Evolutionary conservation across 495 filamentous ascomycete genomes (phyloP).

Genomic region (Penicillium ochrochloron): DNA sequence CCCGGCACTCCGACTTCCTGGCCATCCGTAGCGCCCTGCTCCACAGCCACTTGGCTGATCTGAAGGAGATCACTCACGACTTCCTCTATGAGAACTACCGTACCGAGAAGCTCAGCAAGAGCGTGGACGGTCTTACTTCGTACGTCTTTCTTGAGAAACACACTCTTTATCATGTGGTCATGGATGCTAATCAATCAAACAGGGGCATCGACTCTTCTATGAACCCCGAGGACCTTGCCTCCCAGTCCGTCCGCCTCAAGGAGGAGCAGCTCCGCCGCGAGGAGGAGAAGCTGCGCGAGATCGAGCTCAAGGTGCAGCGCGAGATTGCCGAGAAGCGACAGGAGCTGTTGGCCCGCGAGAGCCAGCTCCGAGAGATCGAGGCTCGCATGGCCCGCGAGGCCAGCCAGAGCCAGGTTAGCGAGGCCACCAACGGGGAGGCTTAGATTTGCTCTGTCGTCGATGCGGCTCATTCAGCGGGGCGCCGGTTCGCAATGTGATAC

Average conservation of each 20-base stretch:
- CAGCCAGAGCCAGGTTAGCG: slow-evolving; percentile 49
- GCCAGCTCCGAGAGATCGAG: slow-evolving; percentile 95
- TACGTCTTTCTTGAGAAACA: slow-evolving; percentile 55
- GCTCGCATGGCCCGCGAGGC: slow-evolving; percentile 75
- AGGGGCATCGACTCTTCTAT: slow-evolving; percentile 76
- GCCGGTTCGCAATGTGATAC: slow-evolving; percentile 44
- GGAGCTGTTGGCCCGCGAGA: slow-evolving; percentile 95
- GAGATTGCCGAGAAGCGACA: slow-evolving; percentile 99
- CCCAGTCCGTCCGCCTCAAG: slow-evolving; percentile 96
- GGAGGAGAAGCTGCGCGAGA: slow-evolving; percentile 99
- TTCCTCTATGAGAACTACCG: slow-evolving; percentile 99
- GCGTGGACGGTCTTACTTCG: slow-evolving; percentile 87
- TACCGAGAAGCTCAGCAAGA: slow-evolving; percentile 99
- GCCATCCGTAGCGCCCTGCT: slow-evolving; percentile 95
- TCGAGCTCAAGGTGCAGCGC: slow-evolving; percentile 97
- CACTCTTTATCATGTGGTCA: not conserved
- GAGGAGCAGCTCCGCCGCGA: slow-evolving; percentile 98
- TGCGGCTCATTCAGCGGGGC: slow-evolving; percentile 39
- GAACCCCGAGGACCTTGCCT: slow-evolving; percentile 96
- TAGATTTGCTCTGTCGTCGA: slow-evolving; percentile 43
- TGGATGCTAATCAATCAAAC: slow-evolving; percentile 36
- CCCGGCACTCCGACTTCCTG: slow-evolving; percentile 96
- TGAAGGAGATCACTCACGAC: slow-evolving; percentile 99
- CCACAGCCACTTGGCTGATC: slow-evolving; percentile 94
- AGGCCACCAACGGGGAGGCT: slow-evolving; percentile 52